Evolutionary conservation across 176 grass and related monocot genomes (phyloP).

Genomic region (Otatea glauca): DNA sequence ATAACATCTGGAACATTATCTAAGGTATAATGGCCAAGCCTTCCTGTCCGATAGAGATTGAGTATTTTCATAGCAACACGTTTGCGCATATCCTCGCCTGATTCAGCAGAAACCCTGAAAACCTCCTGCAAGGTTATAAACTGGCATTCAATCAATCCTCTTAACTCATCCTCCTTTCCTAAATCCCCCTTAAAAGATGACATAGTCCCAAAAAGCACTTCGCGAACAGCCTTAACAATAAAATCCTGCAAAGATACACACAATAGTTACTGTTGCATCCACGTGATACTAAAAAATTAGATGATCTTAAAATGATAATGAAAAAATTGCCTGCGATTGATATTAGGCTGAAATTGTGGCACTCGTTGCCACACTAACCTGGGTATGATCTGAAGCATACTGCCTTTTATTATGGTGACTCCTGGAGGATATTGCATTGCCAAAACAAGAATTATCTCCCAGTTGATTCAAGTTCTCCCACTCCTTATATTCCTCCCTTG

Average conservation of each 20-base stretch:
- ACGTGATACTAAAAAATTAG: neutral
- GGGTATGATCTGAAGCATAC: slow-evolving; percentile 79
- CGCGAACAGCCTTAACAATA: slow-evolving; percentile 57
- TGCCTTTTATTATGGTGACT: slow-evolving; percentile 40
- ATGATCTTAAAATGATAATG: neutral
- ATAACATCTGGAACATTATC: slow-evolving; percentile 51
- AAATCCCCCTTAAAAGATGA: slow-evolving; percentile 53
- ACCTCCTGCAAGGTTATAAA: slow-evolving; percentile 54
- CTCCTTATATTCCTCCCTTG: slow-evolving; percentile 45
- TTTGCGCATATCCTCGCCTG: slow-evolving; percentile 50
- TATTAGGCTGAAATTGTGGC: neutral
- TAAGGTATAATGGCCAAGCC: slow-evolving; percentile 71
- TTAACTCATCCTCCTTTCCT: slow-evolving; percentile 52
- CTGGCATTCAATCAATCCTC: slow-evolving; percentile 60
- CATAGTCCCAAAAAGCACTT: slow-evolving; percentile 51
- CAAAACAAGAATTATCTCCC: slow-evolving; percentile 18
- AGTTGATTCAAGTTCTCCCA: slow-evolving; percentile 54
- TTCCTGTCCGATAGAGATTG: slow-evolving; percentile 74
- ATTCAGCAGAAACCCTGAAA: slow-evolving; percentile 52
- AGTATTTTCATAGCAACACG: slow-evolving; percentile 58
- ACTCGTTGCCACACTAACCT: slow-evolving; percentile 41
- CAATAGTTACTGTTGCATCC: slow-evolving; percentile 1
- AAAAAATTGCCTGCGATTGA: neutral
- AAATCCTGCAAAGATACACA: slow-evolving; percentile 62
- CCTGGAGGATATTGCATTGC: neutral